Evolutionary conservation across 805 yeast genomes (phyloP).

Genomic region (Candida methanosorbosa): DNA sequence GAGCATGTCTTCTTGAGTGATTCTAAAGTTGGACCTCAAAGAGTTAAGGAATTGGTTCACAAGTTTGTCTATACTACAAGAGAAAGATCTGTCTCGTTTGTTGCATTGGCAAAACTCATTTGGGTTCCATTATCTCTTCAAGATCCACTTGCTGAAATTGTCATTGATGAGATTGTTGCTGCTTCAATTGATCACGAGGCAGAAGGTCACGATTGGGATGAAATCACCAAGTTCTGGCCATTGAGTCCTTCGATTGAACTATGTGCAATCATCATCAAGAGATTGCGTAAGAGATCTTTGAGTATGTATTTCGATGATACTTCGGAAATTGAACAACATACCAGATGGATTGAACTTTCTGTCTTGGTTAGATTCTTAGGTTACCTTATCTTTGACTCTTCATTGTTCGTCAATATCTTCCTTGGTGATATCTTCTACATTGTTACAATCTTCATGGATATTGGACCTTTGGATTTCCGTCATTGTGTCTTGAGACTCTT

Average conservation of each 20-base stretch:
- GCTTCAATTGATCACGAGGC: constrained; percentile 71
- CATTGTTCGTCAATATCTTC: constrained; percentile 49
- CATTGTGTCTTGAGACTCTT: constrained; percentile 50
- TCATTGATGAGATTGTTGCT: constrained; percentile 67
- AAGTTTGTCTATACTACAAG: constrained; percentile 53
- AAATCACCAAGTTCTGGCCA: constrained; percentile 52
- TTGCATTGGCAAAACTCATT: constrained; percentile 47
- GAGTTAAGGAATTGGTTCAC: constrained; percentile 52
- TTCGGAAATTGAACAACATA: constrained; percentile 38
- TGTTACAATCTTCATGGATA: constrained; percentile 51
- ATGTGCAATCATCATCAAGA: constrained; percentile 52
- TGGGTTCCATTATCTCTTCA: constrained; percentile 65
- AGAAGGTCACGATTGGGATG: constrained; percentile 64
- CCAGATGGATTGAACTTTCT: constrained; percentile 63
- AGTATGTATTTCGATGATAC: constrained; percentile 38
- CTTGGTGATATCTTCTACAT: constrained; percentile 66
- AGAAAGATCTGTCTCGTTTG: constrained; percentile 35
- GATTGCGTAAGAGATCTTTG: constrained; percentile 47
- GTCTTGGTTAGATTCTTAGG: constrained; percentile 58
- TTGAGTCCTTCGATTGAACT: constrained; percentile 64
- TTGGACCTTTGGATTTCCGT: constrained; percentile 48
- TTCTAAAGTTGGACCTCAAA: constrained; percentile 51
- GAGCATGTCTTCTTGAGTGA: constrained; percentile 44
- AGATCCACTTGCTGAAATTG: constrained; percentile 43
- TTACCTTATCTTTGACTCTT: constrained; percentile 63